These are phyloP conservation scores for Asparagopsis taxiformis DNA, from an alignment of 31 red algal genomes.

Conservation along the genomic window DNA sequence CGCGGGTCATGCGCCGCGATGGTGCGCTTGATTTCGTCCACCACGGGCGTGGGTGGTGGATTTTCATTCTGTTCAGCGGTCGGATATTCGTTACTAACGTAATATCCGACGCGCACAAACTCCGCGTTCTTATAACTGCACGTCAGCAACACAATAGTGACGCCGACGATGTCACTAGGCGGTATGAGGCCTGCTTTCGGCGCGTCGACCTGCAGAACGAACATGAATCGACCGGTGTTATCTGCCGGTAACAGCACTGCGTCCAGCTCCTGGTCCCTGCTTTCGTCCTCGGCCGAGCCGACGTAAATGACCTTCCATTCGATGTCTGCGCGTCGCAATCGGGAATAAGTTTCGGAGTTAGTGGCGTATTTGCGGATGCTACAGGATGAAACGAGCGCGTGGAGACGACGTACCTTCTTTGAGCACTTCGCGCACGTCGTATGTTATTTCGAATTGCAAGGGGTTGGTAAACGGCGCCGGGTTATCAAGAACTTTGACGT, in stretches of 20 bases:
- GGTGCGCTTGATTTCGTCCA: slow-evolving; percentile 71
- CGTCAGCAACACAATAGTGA: slow-evolving; percentile 93
- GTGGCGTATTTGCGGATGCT: no score
- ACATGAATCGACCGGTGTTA: slow-evolving; percentile 83
- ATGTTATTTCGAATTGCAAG: slow-evolving; percentile 96
- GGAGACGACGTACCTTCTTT: slow-evolving; percentile 64
- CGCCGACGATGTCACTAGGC: slow-evolving; percentile 70
- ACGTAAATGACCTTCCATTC: slow-evolving; percentile 99
- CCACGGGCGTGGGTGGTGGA: slow-evolving; percentile 53
- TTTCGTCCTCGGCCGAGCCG: slow-evolving; percentile 80
- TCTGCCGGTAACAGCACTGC: slow-evolving; percentile 88
- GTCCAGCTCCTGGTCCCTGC: slow-evolving; percentile 94
- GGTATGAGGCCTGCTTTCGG: slow-evolving; percentile 76
- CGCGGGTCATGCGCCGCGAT: slow-evolving; percentile 84
- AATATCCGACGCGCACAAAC: slow-evolving; percentile 97
- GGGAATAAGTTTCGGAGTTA: no score
- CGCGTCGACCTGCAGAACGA: slow-evolving; percentile 87
- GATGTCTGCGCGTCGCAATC: slow-evolving; percentile 80
- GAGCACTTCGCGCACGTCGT: slow-evolving; percentile 93
- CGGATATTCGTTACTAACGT: slow-evolving; percentile 94
- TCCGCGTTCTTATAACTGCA: slow-evolving; percentile 85
- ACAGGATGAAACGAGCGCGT: no score
- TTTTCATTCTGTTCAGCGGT: slow-evolving; percentile 57
- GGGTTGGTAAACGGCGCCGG: slow-evolving; percentile 89
- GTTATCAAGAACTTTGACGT: slow-evolving; percentile 93